These are phyloP conservation scores for Glycine latifolia DNA, from an alignment of 306 rosid species.

Conservation along the genomic window DNA sequence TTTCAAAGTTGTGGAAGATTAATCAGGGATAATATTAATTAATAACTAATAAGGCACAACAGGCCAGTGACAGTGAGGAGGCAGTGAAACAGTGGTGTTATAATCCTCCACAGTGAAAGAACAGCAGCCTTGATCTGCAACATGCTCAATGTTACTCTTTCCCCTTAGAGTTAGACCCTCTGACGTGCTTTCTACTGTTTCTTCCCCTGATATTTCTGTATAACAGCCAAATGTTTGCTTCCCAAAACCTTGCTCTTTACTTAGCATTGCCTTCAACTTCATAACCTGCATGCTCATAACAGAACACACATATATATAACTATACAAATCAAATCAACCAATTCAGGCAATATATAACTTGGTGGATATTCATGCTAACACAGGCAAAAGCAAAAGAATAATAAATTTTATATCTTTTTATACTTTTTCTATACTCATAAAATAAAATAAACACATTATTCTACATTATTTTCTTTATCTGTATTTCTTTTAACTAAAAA, in stretches of 20 bases:
- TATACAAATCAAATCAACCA: not conserved
- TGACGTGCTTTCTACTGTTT: slow-evolving; percentile 66
- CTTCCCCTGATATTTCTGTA: slow-evolving; percentile 66
- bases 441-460: not conserved
- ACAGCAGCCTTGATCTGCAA: slow-evolving; percentile 51
- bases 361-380: not conserved
- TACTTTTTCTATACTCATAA: not conserved
- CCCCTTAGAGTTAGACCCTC: slow-evolving; percentile 42
- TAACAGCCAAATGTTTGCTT: slow-evolving; percentile 58
- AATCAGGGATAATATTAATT: slow-evolving; percentile 51
- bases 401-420: not conserved
- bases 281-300: slow-evolving; percentile 51
- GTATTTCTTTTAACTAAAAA: not conserved
- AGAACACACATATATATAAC: not conserved
- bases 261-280: slow-evolving; percentile 58
- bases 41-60: slow-evolving; percentile 52
- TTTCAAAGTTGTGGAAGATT: not conserved
- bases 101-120: slow-evolving; percentile 65
- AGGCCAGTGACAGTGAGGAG: slow-evolving; percentile 55
- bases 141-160: slow-evolving; percentile 42
- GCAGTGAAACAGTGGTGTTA: slow-evolving; percentile 59
- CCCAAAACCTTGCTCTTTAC: slow-evolving; percentile 57
- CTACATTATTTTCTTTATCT: not conserved
- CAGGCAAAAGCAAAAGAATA: not conserved
- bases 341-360: not conserved